Base-by-base conservation (phyloP, 768 basidiomycete genomes). In the Pleurotus citrinopileatus region DNA sequence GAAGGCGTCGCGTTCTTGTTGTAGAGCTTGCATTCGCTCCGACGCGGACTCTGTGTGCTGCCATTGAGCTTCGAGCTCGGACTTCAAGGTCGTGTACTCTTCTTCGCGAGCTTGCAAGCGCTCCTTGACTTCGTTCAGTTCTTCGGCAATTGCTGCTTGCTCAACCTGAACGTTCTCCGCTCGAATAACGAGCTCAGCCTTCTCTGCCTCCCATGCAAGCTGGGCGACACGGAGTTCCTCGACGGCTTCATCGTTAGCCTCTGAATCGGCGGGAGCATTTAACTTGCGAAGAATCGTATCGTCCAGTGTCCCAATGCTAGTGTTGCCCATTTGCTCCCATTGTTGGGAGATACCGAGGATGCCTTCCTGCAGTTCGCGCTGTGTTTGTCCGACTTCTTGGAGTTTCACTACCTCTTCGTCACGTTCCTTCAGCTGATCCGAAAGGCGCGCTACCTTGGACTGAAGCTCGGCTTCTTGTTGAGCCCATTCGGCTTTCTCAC, bases 51-150 rank as follows among this genome's bases (percentile, higher is more conserved):
- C 86, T 6, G 86, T 82, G 54, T 82, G 72, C 28, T 73, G 70
- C 87, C 87, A 89, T 67, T 89, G 87, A 8, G 82, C 80, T 60
- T 89, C 84, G 27, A 89, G 64, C 67, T 91, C 87, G 0, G 66
- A 63, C 63, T 84, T 84, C 58, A 89, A 67, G 20, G 80, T 70
- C 5, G 54, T 64, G 40, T 72, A 70, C 56, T 81, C 78, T 23
- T 78, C 74, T 12, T 80, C 74, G 42, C 74, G 70, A 6, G 68
- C 64, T 36, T 69, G 68, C 45, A 79, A 61, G 42, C 71, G 73
- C 42, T 71, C 63, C 53, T 71, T 73, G 43, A 72, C 62, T 9
- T 68, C 67, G 56, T 77, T 71, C 43, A 80, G 42, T 53, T 82
- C 74, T 36, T 75, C 72, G 43, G 76, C 71, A 12, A 79, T 65